Conservation (phyloP, 495 filamentous ascomycete genomes). For the Penicillium mononematosum region DNA sequence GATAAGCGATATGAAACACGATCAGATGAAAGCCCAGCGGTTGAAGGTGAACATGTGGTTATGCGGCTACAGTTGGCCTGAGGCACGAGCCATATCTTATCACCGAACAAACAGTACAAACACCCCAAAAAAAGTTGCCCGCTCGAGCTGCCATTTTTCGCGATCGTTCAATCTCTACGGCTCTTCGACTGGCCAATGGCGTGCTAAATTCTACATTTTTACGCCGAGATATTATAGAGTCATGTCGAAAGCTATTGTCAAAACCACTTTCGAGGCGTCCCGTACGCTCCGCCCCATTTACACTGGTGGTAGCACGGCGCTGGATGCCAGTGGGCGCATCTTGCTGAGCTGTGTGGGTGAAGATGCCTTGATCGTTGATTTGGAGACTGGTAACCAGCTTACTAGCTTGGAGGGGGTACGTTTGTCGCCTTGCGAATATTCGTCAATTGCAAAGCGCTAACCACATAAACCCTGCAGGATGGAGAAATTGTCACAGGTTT, state of each 20-base stretch:
- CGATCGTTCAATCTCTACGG: conserved; percentile 18
- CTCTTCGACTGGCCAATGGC: conserved; percentile 17
- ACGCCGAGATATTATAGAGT: conserved; percentile 24
- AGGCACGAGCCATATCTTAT: conserved; percentile 35
- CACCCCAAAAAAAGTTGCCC: conserved; percentile 44
- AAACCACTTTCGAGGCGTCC: conserved; percentile 83
- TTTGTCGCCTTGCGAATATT: conserved; percentile 12
- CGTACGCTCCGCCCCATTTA: conserved; percentile 88
- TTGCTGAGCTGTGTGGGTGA: conserved; percentile 85
- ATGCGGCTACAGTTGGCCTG: conserved; percentile 20
- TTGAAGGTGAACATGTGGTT: conserved; percentile 10
- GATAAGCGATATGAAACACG: not conserved
- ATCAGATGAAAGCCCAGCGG: not conserved
- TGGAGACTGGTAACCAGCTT: conserved; percentile 78
- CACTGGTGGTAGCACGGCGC: conserved; percentile 82
- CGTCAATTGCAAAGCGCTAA: conserved; percentile 22
- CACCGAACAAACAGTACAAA: conserved; percentile 41
- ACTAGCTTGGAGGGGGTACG: conserved; percentile 85
- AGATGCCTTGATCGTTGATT: conserved; percentile 82
- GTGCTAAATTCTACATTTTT: conserved; percentile 13
- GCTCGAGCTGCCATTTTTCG: conserved; percentile 26
- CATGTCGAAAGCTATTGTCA: conserved; percentile 53
- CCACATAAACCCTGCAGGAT: conserved; percentile 59
- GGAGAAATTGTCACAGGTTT: conserved; percentile 88
- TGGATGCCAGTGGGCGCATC: conserved; percentile 77